Conservation (phyloP, 2,329 filamentous ascomycete genomes). For the Zalaria sp. region DNA sequence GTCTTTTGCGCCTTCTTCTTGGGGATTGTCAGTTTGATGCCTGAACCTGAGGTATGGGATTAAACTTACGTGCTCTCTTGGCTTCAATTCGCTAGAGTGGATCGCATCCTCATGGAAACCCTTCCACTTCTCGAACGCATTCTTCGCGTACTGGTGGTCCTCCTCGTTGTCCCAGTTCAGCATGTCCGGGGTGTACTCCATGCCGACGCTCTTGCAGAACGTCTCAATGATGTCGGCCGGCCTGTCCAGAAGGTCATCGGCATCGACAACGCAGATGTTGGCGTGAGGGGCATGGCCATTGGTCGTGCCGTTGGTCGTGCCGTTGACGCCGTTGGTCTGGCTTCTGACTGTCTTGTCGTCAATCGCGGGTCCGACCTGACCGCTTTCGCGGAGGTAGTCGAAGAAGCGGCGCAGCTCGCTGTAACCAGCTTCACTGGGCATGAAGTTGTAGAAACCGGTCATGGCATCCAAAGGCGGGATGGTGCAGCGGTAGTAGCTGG, state of each 20-base stretch:
- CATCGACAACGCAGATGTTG: slow-evolving; percentile 77
- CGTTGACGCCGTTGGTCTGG: slow-evolving; percentile 17
- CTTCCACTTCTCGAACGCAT: slow-evolving; percentile 89
- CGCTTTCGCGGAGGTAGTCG: slow-evolving; percentile 60
- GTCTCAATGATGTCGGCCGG: slow-evolving; percentile 61
- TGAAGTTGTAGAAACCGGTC: slow-evolving; percentile 78
- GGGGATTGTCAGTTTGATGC: slow-evolving; percentile 4
- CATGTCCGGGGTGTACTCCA: slow-evolving; percentile 66
- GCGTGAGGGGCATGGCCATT: too few relatives aligned
- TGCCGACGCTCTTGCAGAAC: slow-evolving; percentile 69
- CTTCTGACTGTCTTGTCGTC: slow-evolving; percentile 29
- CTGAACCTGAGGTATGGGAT: background rate
- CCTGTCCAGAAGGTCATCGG: slow-evolving; percentile 82
- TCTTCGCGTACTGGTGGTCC: slow-evolving; percentile 52
- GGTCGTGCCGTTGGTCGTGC: slow-evolving; percentile 21
- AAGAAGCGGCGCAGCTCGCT: slow-evolving; percentile 75
- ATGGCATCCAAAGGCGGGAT: slow-evolving; percentile 69
- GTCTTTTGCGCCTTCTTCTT: slow-evolving; percentile 48
- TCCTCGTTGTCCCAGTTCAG: slow-evolving; percentile 69
- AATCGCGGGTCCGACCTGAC: slow-evolving; percentile 55
- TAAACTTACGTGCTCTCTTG: slow-evolving; percentile 45
- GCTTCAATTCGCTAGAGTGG: slow-evolving; percentile 60
- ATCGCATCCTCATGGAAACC: slow-evolving; percentile 96
- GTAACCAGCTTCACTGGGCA: slow-evolving; percentile 81
- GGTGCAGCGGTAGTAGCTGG: slow-evolving; percentile 89